Base-by-base conservation (phyloP, 192 early-diverging fungal genomes). In the Gaertneriomyces sp. region DNA sequence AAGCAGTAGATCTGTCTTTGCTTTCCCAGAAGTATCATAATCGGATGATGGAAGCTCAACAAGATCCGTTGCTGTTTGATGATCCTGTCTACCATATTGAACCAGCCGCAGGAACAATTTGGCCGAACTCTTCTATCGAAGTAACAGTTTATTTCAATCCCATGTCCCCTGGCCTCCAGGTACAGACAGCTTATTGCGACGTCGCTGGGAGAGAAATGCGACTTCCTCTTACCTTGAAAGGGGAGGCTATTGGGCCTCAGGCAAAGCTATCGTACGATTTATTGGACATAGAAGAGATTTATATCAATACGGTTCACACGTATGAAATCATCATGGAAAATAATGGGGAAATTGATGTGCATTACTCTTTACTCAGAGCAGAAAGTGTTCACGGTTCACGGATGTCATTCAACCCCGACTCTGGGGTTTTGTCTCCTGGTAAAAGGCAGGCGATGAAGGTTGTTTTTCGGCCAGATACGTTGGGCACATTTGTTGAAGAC, bases 261-360 rank as follows among this genome's bases (percentile, higher is more conserved):
- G 80, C 75, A 11, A 45, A 64, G 5, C 86, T 87, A 68, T 82
- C 81, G 5, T 86, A 76, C 53, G 79, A 81, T 43, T 20, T 75
- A 33, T 55, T 87, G 39, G 79, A 82, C 38, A 66, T 83, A 7
- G 76, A 81, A 33, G 63, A 76, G 40, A 73, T 87, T 17, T 86
- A 78, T 63, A 79, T 87, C 39, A 76, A 80, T 61, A 78, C 85
- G 19, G 14, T 53, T 17, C 85, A 86, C 61, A 64, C 45, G 40
- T 86, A 79, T 61, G 74, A 83, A 58, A 66, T 86, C 10, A 45
- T 79, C 45, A 49, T 87, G 4, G 83, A 87, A 56, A 87, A 87
- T 60, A 49, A 64, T 0, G 85, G 85, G 10, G 72, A 85, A 5
- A 87, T 87, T 46, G 65, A 72, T 16, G 69, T 76, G 14, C 56